Base-by-base conservation (phyloP, 345 rosid genomes). In the Hypericum perforatum region DNA sequence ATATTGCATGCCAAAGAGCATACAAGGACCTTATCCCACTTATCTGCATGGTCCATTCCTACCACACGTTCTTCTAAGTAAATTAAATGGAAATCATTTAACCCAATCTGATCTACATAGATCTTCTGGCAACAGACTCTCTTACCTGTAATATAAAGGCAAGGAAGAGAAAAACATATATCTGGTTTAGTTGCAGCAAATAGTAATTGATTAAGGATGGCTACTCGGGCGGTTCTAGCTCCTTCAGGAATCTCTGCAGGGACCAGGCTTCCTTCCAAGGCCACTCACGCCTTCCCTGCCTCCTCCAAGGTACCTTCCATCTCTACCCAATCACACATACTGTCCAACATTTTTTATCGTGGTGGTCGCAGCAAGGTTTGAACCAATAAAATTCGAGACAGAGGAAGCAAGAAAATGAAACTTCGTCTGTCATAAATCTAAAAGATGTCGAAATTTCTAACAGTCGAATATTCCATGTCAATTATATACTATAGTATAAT, bases 211-310 rank as follows among this genome's bases (percentile, higher is more conserved):
- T 22, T 22, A 46, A 14, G 64, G 74, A 92, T 92, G 98, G 94
- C 98, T 61, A 76, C 86, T 54, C 86, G 83, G 64, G 84, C 96
- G 72, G 90, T 90, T 77, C 82, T 92, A 16, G 95, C 96, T 63
- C 75, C 94, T 52, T 78, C 94, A 2, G 82, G 94, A 63, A 70
- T 83, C 65, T 88, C 86, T 6, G 74, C 82, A 53, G 70, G 57
- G 50, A 65, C 84, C 46, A 76, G 78, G 69, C 75, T 80, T 60
- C 80, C 73, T 41, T 81, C 86, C 57, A 85, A 69, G 75, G 56
- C 44, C 55, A 57, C 67, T 29, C 71, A 72, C 69, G 74, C 87
- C 54, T 78, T 87, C 67, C 81, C 96, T 9, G 49, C 85, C 83
- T 78, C 81, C 56, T 13, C 84, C 58, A 88, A 78, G 95, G 98